These are phyloP conservation scores for Isatis tinctoria DNA, from an alignment of 345 rosid species.

Conservation along the genomic window DNA sequence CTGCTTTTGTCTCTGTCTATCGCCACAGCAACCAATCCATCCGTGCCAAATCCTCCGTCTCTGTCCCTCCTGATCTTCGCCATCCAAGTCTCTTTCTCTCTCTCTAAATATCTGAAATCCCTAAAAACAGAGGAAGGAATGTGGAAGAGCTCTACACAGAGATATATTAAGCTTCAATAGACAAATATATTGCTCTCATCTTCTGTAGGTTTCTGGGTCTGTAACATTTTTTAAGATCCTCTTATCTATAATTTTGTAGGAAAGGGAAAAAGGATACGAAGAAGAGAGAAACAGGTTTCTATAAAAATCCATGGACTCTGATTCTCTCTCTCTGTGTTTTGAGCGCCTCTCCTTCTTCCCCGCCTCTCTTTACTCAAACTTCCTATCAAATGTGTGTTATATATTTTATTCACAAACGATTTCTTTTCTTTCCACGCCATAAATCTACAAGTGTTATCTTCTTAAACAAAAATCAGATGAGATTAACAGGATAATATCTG, in stretches of 20 bases:
- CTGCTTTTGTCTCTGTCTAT: slow-evolving; percentile 76
- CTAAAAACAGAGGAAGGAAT: not conserved
- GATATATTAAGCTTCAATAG: not conserved
- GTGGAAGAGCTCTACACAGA: not conserved
- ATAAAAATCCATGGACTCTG: slow-evolving; percentile 15
- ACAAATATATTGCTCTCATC: not conserved
- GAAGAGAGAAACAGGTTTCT: slow-evolving; percentile 1
- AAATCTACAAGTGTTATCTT: not conserved
- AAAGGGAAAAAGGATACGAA: not conserved
- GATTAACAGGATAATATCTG: not conserved
- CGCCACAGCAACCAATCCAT: slow-evolving; percentile 71
- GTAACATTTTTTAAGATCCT: not conserved
- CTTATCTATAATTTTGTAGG: not conserved
- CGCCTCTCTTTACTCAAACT: slow-evolving; percentile 20
- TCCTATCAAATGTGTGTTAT: not conserved
- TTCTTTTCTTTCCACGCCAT: not conserved
- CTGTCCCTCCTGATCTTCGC: slow-evolving; percentile 40
- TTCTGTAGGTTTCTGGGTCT: not conserved
- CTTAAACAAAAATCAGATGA: too few relatives aligned
- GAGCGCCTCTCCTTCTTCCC: slow-evolving; percentile 25
- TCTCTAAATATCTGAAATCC: not conserved
- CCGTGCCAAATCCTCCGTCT: slow-evolving; percentile 36
- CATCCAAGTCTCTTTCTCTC: slow-evolving; percentile 38
- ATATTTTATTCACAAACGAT: not conserved
- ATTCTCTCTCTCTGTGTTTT: not conserved